Base-by-base conservation (phyloP, 345 rosid species). In the Mallotus nudiflorus region DNA sequence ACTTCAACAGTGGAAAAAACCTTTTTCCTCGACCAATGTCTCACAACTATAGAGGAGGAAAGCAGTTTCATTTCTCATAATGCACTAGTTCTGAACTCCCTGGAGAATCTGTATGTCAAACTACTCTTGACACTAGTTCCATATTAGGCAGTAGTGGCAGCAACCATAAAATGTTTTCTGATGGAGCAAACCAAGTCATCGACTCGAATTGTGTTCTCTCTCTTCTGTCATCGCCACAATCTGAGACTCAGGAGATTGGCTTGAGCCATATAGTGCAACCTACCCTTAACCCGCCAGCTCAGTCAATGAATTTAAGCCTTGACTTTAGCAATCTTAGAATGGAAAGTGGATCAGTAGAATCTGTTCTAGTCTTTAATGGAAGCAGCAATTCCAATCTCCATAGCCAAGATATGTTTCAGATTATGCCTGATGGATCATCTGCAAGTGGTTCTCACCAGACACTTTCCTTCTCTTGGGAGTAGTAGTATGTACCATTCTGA, bases 151-250 rank as follows among this genome's bases (percentile, higher is more conserved):
- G 65, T 69, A 45, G 76, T 58, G 57, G 73, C 64, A 53, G 77
- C 78, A 73, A 69, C 82, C 84, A 62, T 69, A 84, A 81, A 76
- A 60, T 79, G 65, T 82, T 80, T 71, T 68, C 73, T 33, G 60
- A 74, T 52, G 79, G 77, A 20, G 54, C 70, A 68, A 70, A 65
- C 69, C 77, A 64, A 62, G 76, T 57, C n/a, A 37, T 82, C 40
- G 31, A 75, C 71, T 69, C 83, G 29, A 66, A 68, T 64, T 59
- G 86, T 85, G 92, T 88, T 90, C 89, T 80, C 92, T 87, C 92
- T 90, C 96, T 90, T 90, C 96, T 90, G 96, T 90, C 96, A 89
- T 81, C 87, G 55, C 86, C 80, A 6, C 81, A 77, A 9, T 48
- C 86, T 40, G 75, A 72, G 63, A 76, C 80, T 61, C 67, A 69